These are phyloP conservation scores for Blastocystis sp. DNA, from an alignment of 352 stramenopile species.

Conservation along the genomic window DNA sequence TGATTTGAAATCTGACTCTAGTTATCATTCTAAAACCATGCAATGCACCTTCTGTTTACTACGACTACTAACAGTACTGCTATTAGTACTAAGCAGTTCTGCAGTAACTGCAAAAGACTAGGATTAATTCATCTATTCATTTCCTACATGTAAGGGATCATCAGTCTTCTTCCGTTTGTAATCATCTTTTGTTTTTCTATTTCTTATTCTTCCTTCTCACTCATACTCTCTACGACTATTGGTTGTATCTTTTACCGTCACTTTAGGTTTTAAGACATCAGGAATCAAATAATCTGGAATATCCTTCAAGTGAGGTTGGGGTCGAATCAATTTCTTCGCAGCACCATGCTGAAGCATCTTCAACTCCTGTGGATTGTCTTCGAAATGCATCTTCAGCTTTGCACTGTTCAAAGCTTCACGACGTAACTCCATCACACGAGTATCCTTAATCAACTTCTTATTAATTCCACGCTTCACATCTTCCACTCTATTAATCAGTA, in stretches of 20 bases:
- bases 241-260: slow-evolving; percentile 77
- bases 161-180: slow-evolving; percentile 84
- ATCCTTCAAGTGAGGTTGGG: slow-evolving; percentile 88
- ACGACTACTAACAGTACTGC: neutral
- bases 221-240: slow-evolving; percentile 78
- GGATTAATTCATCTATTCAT: slow-evolving; percentile 73
- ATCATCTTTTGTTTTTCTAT: slow-evolving; percentile 73
- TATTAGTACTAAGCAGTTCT: slow-evolving; percentile 15
- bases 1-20: slow-evolving; percentile 70
- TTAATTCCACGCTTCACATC: slow-evolving; percentile 91
- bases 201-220: slow-evolving; percentile 68
- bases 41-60: slow-evolving; percentile 67
- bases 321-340: slow-evolving; percentile 84
- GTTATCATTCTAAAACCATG: slow-evolving; percentile 69
- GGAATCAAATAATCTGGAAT: slow-evolving; percentile 95
- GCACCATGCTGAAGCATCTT: slow-evolving; percentile 92
- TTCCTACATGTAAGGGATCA: slow-evolving; percentile 87
- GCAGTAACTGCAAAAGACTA: slow-evolving; percentile 70
- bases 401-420: slow-evolving; percentile 97
- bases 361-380: slow-evolving; percentile 89
- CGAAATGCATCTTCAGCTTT: slow-evolving; percentile 91
- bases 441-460: slow-evolving; percentile 86
- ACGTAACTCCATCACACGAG: slow-evolving; percentile 89
- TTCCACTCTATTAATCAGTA: slow-evolving; percentile 75
- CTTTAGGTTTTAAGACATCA: slow-evolving; percentile 84